Conservation (phyloP, 2,329 filamentous ascomycete species). For the Fusarium incarnatum region DNA sequence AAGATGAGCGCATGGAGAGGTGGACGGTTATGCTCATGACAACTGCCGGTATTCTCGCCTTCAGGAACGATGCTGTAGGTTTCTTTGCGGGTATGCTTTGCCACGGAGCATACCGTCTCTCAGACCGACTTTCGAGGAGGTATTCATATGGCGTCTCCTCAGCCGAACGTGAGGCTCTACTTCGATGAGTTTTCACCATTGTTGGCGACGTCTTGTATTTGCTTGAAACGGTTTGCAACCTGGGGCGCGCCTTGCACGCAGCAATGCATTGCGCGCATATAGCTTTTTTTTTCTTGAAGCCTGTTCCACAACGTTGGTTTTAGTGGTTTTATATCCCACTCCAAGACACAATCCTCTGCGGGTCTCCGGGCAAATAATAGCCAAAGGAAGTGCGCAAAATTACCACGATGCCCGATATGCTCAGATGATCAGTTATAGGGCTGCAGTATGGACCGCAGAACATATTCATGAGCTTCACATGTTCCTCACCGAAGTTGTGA, state of each 20-base stretch:
- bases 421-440: conserved; percentile 3
- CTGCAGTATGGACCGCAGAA: not conserved
- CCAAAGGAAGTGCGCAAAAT: not conserved
- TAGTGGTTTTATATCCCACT: not conserved
- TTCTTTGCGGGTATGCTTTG: conserved; percentile 86
- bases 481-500: conserved; percentile 5
- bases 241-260: not conserved
- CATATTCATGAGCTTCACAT: not conserved
- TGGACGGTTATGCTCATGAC: conserved; percentile 95
- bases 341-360: not conserved
- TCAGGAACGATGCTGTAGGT: conserved; percentile 89
- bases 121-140: conserved; percentile 57
- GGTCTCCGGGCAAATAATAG: not conserved
- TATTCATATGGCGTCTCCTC: conserved; percentile 39
- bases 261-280: not conserved
- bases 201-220: not conserved
- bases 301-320: not conserved
- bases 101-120: conserved; percentile 72
- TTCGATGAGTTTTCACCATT: conserved; percentile 36
- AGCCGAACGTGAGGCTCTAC: conserved; percentile 49
- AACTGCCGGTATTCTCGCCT: conserved; percentile 82
- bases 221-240: not conserved
- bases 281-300: not conserved
- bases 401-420: not conserved
- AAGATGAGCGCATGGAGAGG: conserved; percentile 76